phyloP scores from a whole-genome alignment of 768 basidiomycete species.

The Piloderma croceum region DNA sequence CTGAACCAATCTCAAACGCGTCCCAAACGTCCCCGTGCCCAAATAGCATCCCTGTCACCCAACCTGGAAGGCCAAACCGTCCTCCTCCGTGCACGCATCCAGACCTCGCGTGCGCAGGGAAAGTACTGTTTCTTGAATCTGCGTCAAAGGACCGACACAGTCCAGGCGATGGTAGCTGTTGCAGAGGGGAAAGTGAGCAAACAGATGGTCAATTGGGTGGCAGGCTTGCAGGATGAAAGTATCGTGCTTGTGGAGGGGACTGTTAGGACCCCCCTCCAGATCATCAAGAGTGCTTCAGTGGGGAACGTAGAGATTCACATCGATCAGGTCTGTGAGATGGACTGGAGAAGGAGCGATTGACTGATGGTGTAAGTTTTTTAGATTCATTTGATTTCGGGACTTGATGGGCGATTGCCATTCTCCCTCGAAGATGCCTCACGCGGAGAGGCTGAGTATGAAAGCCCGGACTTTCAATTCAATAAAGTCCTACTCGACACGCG shows the following conservation, averaged over 20 bases:
- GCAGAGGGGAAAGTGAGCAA: slow-evolving; percentile 79
- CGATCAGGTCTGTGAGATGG: slow-evolving; percentile 48
- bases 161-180: slow-evolving; percentile 79
- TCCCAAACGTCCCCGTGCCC: slow-evolving; percentile 49
- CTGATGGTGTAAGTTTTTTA: slow-evolving; percentile 24
- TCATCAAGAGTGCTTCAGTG: slow-evolving; percentile 89
- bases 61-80: slow-evolving; percentile 67
- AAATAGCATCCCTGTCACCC: slow-evolving; percentile 60
- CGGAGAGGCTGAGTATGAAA: slow-evolving; percentile 66
- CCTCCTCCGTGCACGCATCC: slow-evolving; percentile 82
- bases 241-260: slow-evolving; percentile 87
- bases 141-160: slow-evolving; percentile 79
- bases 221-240: slow-evolving; percentile 72
- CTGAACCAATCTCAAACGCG: slow-evolving; percentile 89
- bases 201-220: slow-evolving; percentile 95
- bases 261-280: slow-evolving; percentile 71
- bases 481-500: slow-evolving; percentile 89
- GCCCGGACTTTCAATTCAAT: slow-evolving; percentile 56
- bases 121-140: slow-evolving; percentile 95
- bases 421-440: slow-evolving; percentile 88
- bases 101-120: slow-evolving; percentile 87
- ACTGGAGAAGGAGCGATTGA: slow-evolving; percentile 3
- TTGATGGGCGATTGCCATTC: slow-evolving; percentile 78
- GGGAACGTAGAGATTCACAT: slow-evolving; percentile 85
- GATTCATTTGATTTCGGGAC: slow-evolving; percentile 77